Evolutionary conservation across 2,329 filamentous ascomycete genomes (phyloP), one percentile per base, ranked within the genome.

Genomic region (Stemphylium beticola): DNA sequence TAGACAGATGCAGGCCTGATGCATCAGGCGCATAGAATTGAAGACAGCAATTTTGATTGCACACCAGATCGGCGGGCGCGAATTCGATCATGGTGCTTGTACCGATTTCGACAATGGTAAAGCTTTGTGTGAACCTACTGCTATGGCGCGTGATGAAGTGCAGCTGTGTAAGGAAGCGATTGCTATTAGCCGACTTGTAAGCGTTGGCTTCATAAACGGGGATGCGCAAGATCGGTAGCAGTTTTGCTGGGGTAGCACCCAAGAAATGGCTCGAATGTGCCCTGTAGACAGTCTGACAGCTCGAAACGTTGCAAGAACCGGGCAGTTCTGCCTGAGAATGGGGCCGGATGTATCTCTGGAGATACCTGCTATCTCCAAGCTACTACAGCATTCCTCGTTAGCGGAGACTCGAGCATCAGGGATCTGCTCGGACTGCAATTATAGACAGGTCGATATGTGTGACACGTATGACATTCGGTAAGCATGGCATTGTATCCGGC

Each of bases 401-500:
- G 32, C 36, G n/a, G 14, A 6, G 8, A 12, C 14, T 15, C 4
- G 34, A 34, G 17, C 26, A 37, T 11, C 20, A 33, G 5, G 9
- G 14, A 32, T 31, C 17, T 10, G 38, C 20, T 22, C 18, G 14
- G 11, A 36, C n/a, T n/a, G 26, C 31, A 47, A 20, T 20, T 10
- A 33, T 36, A 49, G 36, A 37, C 31, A 41, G 29, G 20, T 39
- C 17, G n/a, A 12, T 18, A 38, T 40, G 32, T 22, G 20, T 36
- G 45, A 33, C 46, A 51, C 40, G 36, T 55, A 40, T 51, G 41
- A 40, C 31, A 45, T 50, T 56, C 46, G 41, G 47, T 55, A 64
- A 57, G 49, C 46, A 61, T 56, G 57, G 49, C 57, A 41, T 53
- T 49, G 49, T 48, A 49, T 29, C 50, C 53, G 53, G 57, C 55